A percentile compares a stretch with the other conserved stretches of the same genome.
Conservation (phyloP, 2,329 filamentous ascomycete genomes). For the Emergomyces orientalis region DNA sequence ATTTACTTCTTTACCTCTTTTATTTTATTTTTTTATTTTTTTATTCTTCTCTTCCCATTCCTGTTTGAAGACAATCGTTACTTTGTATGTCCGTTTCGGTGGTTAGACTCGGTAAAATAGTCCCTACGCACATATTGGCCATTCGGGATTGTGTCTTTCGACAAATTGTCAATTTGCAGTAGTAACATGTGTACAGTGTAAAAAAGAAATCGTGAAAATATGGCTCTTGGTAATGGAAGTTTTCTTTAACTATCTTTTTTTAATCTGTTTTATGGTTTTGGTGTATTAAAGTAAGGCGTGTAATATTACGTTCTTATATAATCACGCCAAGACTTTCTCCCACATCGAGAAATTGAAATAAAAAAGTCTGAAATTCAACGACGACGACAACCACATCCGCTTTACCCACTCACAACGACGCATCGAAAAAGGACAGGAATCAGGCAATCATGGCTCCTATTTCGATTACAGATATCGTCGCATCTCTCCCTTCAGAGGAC, state of each 20-base stretch:
- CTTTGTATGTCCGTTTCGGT: neutral
- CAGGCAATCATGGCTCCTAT: slow-evolving; percentile 40
- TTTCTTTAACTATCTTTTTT: no score
- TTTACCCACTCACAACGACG: neutral
- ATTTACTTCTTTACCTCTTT: neutral
- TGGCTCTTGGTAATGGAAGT: neutral
- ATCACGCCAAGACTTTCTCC: slow-evolving; percentile 11
- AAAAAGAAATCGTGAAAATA: neutral
- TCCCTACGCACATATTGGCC: neutral
- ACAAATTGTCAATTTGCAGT: neutral
- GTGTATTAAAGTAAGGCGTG: neutral
- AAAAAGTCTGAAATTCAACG: slow-evolving; percentile 11
- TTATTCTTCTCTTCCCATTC: neutral
- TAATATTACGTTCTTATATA: slow-evolving; percentile 4
- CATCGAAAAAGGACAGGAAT: neutral
- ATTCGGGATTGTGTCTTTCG: neutral
- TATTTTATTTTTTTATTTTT: neutral
- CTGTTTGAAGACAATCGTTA: neutral
- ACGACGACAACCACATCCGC: neutral
- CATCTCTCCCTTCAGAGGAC: slow-evolving; percentile 62
- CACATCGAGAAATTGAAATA: slow-evolving; percentile 9
- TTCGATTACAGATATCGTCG: slow-evolving; percentile 57
- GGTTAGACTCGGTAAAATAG: neutral
- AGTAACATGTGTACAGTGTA: neutral
- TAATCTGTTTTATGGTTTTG: neutral